Evolutionary conservation across 352 stramenopile genomes (phyloP).

Genomic region (Globisporangium heterothallicum): DNA sequence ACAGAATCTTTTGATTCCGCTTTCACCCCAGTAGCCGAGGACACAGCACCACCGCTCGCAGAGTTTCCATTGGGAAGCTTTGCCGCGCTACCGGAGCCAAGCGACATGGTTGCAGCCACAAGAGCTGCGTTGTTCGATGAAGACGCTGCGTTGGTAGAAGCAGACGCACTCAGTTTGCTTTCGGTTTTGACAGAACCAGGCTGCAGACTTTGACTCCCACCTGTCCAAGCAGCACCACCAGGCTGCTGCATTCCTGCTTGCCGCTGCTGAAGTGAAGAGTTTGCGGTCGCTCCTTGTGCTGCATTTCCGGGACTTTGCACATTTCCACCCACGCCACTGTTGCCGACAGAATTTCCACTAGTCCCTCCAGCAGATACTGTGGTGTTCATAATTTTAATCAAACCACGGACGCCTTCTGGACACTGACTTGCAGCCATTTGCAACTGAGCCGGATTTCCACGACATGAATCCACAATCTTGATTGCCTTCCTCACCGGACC

Average conservation of each 20-base stretch:
- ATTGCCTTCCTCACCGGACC: constrained; percentile 83
- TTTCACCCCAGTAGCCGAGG: constrained; percentile 6
- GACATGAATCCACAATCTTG: constrained; percentile 83
- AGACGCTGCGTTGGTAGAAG: not conserved
- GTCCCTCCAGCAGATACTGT: constrained; percentile 23
- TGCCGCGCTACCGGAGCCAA: not conserved
- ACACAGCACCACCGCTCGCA: not conserved
- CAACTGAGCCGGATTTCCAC: constrained; percentile 64
- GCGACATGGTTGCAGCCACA: constrained; percentile 2
- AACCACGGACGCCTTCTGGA: constrained; percentile 62
- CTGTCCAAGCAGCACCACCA: constrained; percentile 8
- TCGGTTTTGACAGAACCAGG: constrained; percentile 13
- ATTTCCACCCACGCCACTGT: constrained; percentile 15
- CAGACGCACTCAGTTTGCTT: constrained; percentile 4
- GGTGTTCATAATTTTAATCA: constrained; percentile 90
- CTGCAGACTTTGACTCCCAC: constrained; percentile 2
- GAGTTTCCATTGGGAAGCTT: constrained; percentile 3
- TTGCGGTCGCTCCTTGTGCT: constrained; percentile 4
- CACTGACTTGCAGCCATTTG: constrained; percentile 65
- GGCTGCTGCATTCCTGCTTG: constrained; percentile 8
- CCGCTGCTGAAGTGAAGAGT: constrained; percentile 16
- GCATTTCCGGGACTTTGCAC: not conserved
- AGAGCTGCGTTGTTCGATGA: constrained; percentile 3
- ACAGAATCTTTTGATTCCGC: constrained; percentile 4
- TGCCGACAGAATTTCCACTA: constrained; percentile 20